Percentiles rank a stretch among this genome's conserved stretches.
Conservation (phyloP, 1,139 yeast species). For the Suhomyces bolitotheri region DNA sequence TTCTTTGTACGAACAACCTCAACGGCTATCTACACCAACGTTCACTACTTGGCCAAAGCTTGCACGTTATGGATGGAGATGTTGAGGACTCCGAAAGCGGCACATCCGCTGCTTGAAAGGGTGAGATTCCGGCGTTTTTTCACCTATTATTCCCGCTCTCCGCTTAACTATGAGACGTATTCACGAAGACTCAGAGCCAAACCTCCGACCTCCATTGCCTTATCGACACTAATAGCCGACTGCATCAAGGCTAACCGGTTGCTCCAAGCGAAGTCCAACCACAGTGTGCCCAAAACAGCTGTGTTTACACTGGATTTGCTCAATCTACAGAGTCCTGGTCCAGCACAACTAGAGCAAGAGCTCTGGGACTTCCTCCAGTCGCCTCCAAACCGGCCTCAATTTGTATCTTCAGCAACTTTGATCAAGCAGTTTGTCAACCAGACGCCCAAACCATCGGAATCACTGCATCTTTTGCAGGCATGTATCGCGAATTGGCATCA, state of each 20-base stretch:
- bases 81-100: too few species aligned
- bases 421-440: constrained; percentile 22
- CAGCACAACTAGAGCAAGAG: constrained; percentile 9
- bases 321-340: too few species aligned
- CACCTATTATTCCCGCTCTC: constrained; percentile 15
- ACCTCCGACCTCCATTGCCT: constrained; percentile 10
- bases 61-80: too few species aligned
- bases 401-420: neutral
- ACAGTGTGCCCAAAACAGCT: neutral
- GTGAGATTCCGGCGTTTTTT: constrained; percentile 1
- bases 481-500: constrained; percentile 8
- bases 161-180: constrained; percentile 33
- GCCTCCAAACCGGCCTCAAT: neutral
- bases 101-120: neutral
- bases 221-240: constrained; percentile 18
- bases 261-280: constrained; percentile 15
- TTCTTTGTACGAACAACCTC: too few species aligned
- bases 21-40: too few species aligned
- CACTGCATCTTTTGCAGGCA: constrained; percentile 19
- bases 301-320: constrained; percentile 4
- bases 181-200: constrained; percentile 18
- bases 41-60: too few species aligned
- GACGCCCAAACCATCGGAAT: constrained; percentile 25
- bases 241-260: constrained; percentile 27
- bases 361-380: constrained; percentile 8